phyloP scores from a whole-genome alignment of 2,329 filamentous ascomycete species.

The Thielaviopsis punctulata region DNA sequence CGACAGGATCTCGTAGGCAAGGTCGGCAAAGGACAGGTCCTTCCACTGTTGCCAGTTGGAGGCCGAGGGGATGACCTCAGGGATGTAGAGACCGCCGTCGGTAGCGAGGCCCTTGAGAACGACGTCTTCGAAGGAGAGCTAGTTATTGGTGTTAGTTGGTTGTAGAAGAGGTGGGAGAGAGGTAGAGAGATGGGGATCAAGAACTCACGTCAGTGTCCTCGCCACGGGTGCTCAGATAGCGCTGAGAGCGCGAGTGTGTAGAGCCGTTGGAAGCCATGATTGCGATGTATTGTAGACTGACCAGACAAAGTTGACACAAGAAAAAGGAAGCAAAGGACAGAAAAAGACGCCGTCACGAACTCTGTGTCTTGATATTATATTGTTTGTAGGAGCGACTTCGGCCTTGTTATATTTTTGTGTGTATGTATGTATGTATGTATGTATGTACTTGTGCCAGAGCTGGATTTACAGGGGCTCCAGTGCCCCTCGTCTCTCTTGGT shows the following conservation, averaged over 20 bases:
- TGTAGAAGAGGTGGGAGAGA: background rate
- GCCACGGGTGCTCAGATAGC: constrained; percentile 34
- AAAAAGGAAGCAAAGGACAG: constrained; percentile 1
- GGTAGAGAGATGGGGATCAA: background rate
- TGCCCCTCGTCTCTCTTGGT: too few relatives aligned
- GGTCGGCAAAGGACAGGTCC: constrained; percentile 59
- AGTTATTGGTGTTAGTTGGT: constrained; percentile 5
- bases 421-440: too few relatives aligned
- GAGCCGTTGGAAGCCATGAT: constrained; percentile 27
- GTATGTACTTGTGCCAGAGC: too few relatives aligned
- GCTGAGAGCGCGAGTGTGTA: constrained; percentile 28
- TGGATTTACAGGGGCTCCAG: too few relatives aligned
- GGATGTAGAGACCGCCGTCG: constrained; percentile 81
- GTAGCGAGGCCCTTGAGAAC: constrained; percentile 76
- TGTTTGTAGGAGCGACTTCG: too few relatives aligned
- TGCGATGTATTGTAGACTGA: constrained; percentile 1
- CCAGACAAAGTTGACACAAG: constrained; percentile 6
- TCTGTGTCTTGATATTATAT: too few relatives aligned
- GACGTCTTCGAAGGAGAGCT: constrained; percentile 82
- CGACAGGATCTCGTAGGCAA: constrained; percentile 71
- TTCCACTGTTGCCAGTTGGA: constrained; percentile 57
- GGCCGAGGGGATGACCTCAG: constrained; percentile 57
- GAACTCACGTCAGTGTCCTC: constrained; percentile 30
- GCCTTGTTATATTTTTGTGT: too few relatives aligned
- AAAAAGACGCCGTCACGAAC: background rate